A percentile compares a stretch with the other conserved stretches of the same genome.
phyloP scores from a whole-genome alignment of 352 stramenopile species.

The Phytopythium kandeliae region DNA sequence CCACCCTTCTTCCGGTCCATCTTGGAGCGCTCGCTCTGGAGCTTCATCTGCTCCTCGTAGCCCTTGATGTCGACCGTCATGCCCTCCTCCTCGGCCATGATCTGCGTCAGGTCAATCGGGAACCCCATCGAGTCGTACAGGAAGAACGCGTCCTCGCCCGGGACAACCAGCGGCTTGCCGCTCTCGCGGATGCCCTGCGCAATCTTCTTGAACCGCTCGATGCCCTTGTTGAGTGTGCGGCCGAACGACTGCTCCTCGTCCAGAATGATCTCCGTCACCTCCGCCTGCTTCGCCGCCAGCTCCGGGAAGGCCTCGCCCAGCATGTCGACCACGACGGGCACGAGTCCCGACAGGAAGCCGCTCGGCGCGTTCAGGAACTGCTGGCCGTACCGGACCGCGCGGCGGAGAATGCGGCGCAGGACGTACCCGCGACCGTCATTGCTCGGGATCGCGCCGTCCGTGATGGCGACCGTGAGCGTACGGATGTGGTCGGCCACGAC shows the following conservation, averaged over 20 bases:
- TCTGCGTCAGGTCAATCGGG: conserved; percentile 68
- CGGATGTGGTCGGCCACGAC: conserved; percentile 96
- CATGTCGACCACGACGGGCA: conserved; percentile 89
- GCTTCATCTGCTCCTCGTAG: conserved; percentile 44
- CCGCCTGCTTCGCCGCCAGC: conserved; percentile 79
- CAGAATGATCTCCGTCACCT: conserved; percentile 82
- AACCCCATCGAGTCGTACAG: conserved; percentile 78
- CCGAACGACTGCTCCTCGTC: conserved; percentile 72
- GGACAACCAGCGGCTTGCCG: conserved; percentile 15
- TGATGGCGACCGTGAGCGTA: conserved; percentile 92
- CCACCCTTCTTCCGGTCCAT: conserved; percentile 83
- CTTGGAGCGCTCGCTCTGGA: conserved; percentile 52
- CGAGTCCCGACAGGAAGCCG: conserved; percentile 94
- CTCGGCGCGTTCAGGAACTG: conserved; percentile 87
- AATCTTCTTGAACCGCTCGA: conserved; percentile 50
- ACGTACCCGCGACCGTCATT: conserved; percentile 97
- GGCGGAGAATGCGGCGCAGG: conserved; percentile 91
- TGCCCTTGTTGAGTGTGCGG: conserved; percentile 58
- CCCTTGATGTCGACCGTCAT: conserved; percentile 44
- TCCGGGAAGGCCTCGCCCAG: conserved; percentile 45
- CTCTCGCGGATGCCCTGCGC: conserved; percentile 42
- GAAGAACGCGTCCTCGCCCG: conserved; percentile 55
- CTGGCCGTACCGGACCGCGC: conserved; percentile 70
- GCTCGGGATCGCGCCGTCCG: conserved; percentile 95
- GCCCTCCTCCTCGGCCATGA: conserved; percentile 52